Conservation (phyloP, 495 filamentous ascomycete genomes). For the Cercophora newfieldiana region DNA sequence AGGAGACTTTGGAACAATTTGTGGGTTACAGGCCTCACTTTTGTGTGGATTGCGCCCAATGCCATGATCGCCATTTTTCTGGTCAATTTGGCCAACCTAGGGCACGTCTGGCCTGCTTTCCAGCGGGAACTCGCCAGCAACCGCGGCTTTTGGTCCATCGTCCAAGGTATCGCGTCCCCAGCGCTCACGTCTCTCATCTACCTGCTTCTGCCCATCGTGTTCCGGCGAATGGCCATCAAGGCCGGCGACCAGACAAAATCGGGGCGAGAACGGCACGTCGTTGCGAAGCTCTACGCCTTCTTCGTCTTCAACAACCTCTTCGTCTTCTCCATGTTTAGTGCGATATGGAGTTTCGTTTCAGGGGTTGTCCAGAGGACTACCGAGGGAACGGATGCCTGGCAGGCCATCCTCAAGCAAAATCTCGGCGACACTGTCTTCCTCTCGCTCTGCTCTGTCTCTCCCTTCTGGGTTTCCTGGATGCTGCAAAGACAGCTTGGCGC, state of each 20-base stretch:
- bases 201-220: constrained; percentile 83
- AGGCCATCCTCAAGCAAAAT: constrained; percentile 62
- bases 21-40: constrained; percentile 77
- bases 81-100: constrained; percentile 78
- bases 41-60: constrained; percentile 94
- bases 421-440: constrained; percentile 63
- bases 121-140: constrained; percentile 60
- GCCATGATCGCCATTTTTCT: constrained; percentile 92
- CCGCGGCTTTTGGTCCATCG: constrained; percentile 71
- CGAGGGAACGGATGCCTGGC: constrained; percentile 59
- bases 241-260: constrained; percentile 90
- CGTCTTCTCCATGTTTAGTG: constrained; percentile 86
- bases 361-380: constrained; percentile 58
- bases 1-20: constrained; percentile 75
- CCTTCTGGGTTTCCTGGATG: constrained; percentile 93
- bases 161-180: constrained; percentile 93
- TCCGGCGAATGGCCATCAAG: constrained; percentile 74
- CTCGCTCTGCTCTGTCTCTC: constrained; percentile 73
- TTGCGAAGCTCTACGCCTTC: constrained; percentile 88
- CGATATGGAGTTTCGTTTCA: constrained; percentile 70
- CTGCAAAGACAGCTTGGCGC: constrained; percentile 91
- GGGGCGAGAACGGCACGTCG: constrained; percentile 88
- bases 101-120: constrained; percentile 78
- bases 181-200: constrained; percentile 88
- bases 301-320: constrained; percentile 97